Evolutionary conservation across 495 filamentous ascomycete species (phyloP), one percentile per base, ranked within the genome.

Genomic region (Cairneyella variabilis): DNA sequence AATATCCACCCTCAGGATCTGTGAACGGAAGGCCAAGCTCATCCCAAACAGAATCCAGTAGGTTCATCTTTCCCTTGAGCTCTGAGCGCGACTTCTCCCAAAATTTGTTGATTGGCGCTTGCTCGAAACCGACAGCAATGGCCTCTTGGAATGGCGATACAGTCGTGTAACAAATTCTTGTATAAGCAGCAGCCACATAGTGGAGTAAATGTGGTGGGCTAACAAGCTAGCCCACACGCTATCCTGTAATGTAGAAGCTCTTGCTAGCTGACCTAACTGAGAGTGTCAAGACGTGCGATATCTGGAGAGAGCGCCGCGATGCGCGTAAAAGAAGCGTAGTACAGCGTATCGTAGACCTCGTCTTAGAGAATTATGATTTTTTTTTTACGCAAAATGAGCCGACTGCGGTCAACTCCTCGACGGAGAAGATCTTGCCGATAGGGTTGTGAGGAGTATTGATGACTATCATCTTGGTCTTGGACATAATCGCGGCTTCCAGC

Each of bases 191-290:
- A 17, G 85, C 78, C 32, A 95, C 92, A 66, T 97, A 90, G 67
- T 92, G 89, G 75, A 97, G 92, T 39, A 98, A 73, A 48, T 92
- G 78, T 18, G 88, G 79, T 2, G 88, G 90, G 0, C 93, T 93
- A 56, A 97, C 93, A 12, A 98, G 75, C 82, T 90, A 98, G 8
- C 90, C 90, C 2, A 97, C 95, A 48, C 93, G 83, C 93, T 95
- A 98, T 34, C 93, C 93, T 0, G 93, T 98, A 42, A 86, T 86
- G 61, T 98, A 97, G 72, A 98, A 98, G 69, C 92, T 95, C 74
- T 98, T 98, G 53, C 93, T 95, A 4, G 89, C 93, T 2, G 89
- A 95, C 25, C 95, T 91, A 36, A 97, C 93, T 3, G 92, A 97
- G 28, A 98, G 71, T n/a, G 93, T 98, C 30, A n/a, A 91, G 80